phyloP scores from a whole-genome alignment of 2,329 filamentous ascomycete species.

The Pseudogymnoascus sp. region DNA sequence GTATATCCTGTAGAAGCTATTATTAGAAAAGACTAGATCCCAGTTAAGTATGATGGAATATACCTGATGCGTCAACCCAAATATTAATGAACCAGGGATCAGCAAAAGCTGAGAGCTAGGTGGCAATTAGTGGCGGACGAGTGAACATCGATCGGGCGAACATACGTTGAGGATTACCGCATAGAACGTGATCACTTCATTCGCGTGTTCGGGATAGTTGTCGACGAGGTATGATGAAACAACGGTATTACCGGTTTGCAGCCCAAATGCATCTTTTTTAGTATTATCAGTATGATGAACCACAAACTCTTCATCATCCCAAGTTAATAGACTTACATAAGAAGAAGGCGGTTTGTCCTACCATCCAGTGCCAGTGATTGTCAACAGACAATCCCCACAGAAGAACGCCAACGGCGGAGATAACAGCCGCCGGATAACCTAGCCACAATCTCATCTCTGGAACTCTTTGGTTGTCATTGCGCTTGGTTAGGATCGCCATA shows the following conservation, averaged over 20 bases:
- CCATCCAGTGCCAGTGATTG: conserved; percentile 45
- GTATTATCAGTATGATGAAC: conserved; percentile 8
- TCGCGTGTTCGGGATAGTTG: conserved; percentile 46
- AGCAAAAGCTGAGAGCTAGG: conserved; percentile 16
- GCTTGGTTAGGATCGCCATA: conserved; percentile 36
- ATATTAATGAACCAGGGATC: conserved; percentile 24
- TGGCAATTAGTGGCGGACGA: conserved; percentile 18
- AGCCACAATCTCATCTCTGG: conserved; percentile 50
- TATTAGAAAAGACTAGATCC: neutral
- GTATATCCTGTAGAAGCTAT: conserved; percentile 17
- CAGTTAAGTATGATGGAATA: neutral
- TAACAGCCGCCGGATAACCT: conserved; percentile 41
- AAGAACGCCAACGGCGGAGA: conserved; percentile 42
- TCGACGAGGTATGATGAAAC: conserved; percentile 47
- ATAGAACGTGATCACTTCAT: conserved; percentile 46
- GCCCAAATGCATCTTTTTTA: conserved; percentile 40
- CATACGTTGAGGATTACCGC: conserved; percentile 44
- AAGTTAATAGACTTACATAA: conserved; percentile 34
- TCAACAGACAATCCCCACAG: conserved; percentile 49
- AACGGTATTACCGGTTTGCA: conserved; percentile 49
- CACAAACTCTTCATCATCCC: neutral
- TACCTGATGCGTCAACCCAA: conserved; percentile 20
- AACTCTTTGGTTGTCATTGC: conserved; percentile 34
- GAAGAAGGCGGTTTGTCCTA: conserved; percentile 47
- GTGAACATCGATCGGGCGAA: conserved; percentile 29